A percentile compares a stretch with the other conserved stretches of the same genome.
Evolutionary conservation across 2,329 filamentous ascomycete species (phyloP).

Genomic region (Dactylellina drechsleri): DNA sequence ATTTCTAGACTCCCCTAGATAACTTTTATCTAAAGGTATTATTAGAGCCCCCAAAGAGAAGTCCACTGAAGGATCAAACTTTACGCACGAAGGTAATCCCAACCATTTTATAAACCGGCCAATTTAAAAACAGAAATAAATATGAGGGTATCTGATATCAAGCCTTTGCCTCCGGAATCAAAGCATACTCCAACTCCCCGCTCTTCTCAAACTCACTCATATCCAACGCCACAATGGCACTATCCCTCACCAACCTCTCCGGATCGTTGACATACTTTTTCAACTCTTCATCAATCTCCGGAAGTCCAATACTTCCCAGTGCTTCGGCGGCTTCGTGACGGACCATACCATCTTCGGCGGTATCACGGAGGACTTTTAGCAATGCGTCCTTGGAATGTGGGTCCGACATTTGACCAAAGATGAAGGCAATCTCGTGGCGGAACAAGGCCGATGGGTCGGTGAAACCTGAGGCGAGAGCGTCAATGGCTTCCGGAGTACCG

Average conservation of each 20-base stretch:
- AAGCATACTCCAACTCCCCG: slow-evolving; percentile 87
- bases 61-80: slow-evolving; percentile 1
- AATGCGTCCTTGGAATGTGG: slow-evolving; percentile 95
- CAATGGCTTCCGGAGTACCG: slow-evolving; percentile 88
- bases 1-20: no score
- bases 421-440: slow-evolving; percentile 97
- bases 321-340: slow-evolving; percentile 97
- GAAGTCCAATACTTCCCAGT: slow-evolving; percentile 89
- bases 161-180: slow-evolving; percentile 73
- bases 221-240: slow-evolving; percentile 91
- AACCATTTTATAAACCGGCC: no score
- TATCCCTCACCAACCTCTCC: slow-evolving; percentile 92
- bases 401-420: slow-evolving; percentile 95
- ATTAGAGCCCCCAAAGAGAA: not conserved
- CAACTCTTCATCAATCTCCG: slow-evolving; percentile 87
- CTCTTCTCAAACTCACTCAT: slow-evolving; percentile 98
- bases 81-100: not conserved
- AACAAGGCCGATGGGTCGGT: slow-evolving; percentile 89
- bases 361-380: slow-evolving; percentile 78
- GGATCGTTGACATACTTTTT: slow-evolving; percentile 86
- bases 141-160: slow-evolving; percentile 21
- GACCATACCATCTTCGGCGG: slow-evolving; percentile 91
- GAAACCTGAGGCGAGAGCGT: slow-evolving; percentile 85
- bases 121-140: not conserved
- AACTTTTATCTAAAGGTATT: no score